Conservation (phyloP, 2,329 filamentous ascomycete genomes). For the Aspergillus bombycis region DNA sequence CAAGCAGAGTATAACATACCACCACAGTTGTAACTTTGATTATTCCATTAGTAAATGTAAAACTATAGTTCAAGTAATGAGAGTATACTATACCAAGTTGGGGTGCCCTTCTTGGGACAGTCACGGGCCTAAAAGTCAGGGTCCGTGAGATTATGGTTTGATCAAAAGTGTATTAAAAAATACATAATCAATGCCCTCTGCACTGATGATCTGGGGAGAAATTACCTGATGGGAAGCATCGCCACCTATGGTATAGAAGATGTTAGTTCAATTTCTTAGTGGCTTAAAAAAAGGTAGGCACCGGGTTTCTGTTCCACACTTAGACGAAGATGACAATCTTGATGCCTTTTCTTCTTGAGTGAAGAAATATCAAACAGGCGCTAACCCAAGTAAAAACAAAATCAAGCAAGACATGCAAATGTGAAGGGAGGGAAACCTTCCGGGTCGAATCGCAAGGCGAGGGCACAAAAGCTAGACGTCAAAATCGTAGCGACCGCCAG, state of each 20-base stretch:
- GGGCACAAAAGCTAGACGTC: conserved; percentile 5
- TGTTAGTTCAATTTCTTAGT: conserved; percentile 1
- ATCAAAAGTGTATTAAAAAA: not conserved
- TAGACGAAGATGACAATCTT: not conserved
- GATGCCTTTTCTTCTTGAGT: not conserved
- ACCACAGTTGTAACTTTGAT: conserved; percentile 75
- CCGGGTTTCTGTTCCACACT: not conserved
- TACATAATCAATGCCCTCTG: not conserved
- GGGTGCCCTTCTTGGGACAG: conserved; percentile 80
- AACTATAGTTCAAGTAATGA: not conserved
- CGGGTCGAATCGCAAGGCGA: not conserved
- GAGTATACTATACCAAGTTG: conserved; percentile 69
- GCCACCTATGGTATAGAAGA: conserved; percentile 59
- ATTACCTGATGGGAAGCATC: conserved; percentile 74
- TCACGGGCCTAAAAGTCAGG: conserved; percentile 68
- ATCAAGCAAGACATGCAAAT: not conserved
- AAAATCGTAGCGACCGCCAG: conserved; percentile 7
- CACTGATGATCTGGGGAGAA: conserved; percentile 16
- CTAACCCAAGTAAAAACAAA: not conserved
- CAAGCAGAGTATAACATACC: conserved; percentile 55
- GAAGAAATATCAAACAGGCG: not conserved
- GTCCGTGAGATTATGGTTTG: conserved; percentile 23
- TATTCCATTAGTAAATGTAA: conserved; percentile 13
- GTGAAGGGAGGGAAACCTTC: not conserved
- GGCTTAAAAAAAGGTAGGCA: not conserved